Percentiles rank a stretch among this genome's conserved stretches.
These are phyloP conservation scores for Eragrostis tef DNA, from an alignment of 202 grass and related monocot genomes.

Conservation along the genomic window DNA sequence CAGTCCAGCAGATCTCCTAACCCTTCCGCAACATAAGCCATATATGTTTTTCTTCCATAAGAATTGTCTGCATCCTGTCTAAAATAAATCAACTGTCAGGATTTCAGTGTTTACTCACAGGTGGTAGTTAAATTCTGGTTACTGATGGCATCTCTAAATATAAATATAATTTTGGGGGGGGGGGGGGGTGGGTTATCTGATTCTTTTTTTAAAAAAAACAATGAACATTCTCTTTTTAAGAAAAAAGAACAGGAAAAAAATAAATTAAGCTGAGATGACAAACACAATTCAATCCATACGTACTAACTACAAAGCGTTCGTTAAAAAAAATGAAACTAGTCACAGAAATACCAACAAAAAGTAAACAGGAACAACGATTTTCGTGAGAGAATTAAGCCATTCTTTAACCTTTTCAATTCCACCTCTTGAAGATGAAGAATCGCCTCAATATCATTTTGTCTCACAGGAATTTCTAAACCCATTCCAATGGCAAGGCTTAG, in stretches of 20 bases:
- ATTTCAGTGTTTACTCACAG: not conserved
- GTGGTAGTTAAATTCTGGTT: not conserved
- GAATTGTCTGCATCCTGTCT: constrained; percentile 53
- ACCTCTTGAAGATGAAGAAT: constrained; percentile 54
- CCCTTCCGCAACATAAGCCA: constrained; percentile 78
- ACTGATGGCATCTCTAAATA: too few species aligned
- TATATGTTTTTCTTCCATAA: constrained; percentile 62
- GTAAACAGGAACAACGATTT: not conserved
- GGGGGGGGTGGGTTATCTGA: too few species aligned
- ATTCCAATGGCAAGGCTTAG: constrained; percentile 56
- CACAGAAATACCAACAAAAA: too few species aligned
- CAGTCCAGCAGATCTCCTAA: constrained; percentile 61
- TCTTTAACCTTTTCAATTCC: constrained; percentile 67
- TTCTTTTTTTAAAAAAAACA: too few species aligned
- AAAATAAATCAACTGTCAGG: constrained; percentile 38
- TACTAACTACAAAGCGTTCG: too few species aligned
- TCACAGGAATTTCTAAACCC: constrained; percentile 59
- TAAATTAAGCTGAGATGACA: too few species aligned
- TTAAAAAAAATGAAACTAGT: too few species aligned
- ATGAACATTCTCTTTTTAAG: too few species aligned
- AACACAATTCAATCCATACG: too few species aligned
- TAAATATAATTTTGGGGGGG: too few species aligned
- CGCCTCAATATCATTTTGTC: constrained; percentile 39
- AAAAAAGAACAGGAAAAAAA: too few species aligned
- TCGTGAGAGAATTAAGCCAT: not conserved